Evolutionary conservation across 495 filamentous ascomycete genomes (phyloP), one percentile per base, ranked within the genome.

Genomic region (Aspergillus baeticus): DNA sequence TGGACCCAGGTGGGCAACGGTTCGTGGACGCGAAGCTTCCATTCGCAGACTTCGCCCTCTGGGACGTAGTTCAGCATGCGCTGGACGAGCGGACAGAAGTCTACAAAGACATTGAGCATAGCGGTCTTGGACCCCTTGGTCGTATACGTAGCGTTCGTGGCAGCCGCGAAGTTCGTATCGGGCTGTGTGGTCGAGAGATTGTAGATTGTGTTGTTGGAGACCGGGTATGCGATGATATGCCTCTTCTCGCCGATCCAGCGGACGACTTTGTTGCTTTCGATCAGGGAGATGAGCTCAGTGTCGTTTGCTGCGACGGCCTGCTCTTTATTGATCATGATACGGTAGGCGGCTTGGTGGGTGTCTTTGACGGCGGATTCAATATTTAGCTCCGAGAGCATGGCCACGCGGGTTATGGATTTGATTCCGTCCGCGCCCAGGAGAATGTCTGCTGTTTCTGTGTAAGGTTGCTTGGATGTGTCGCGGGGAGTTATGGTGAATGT

Each of bases 151-250:
- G 84, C 84, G 58, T 85, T 87, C 10, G 87, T 84, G 37, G 86
- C 87, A 6, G 76, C 80, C 13, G 86, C 86, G 59, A 91, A 91
- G 69, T 90, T 83, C 52, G 63, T 76, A 64, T 92, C 88, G 2
- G 88, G 88, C 69, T 92, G 89, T 11, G 84, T 78, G 23, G 88
- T 87, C 15, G 85, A 86, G 41, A 92, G 68, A 75, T 92, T 92
- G 77, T 93, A 91, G 67, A 90, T 87, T 22, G 77, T 81, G 64
- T 92, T 84, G 72, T 78, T 83, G 63, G 78, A 78, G 54, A 95
- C 84, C 0, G 89, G 83, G 70, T 92, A 95, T 5, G 89, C 90
- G 64, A 94, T 91, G 68, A 92, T 91, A 68, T 94, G 89, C 0
- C 87, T 74, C 62, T 84, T 84, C 63, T 83, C 82, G 41, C 89